A percentile compares a stretch with the other conserved stretches of the same genome.
These are phyloP conservation scores for Spinacia oleracea DNA, from an alignment of 179 eudicot genomes.

Conservation along the genomic window DNA sequence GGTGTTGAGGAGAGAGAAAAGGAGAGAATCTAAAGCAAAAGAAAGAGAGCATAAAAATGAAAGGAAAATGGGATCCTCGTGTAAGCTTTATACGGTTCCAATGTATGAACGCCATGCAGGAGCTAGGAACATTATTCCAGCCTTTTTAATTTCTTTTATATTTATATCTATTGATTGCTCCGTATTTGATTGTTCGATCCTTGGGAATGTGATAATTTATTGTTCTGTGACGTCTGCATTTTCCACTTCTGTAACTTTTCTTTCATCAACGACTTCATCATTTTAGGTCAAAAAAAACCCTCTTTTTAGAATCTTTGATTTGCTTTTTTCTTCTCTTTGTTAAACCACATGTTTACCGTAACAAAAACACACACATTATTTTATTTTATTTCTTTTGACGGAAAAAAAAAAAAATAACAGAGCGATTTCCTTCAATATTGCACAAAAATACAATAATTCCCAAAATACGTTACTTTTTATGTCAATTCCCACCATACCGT, in stretches of 20 bases:
- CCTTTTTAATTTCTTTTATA: background rate
- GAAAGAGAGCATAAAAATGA: slow-evolving; percentile 1
- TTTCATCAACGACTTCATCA: background rate
- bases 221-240: slow-evolving; percentile 3
- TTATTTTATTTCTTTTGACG: too few relatives aligned
- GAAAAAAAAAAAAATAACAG: too few relatives aligned
- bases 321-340: background rate
- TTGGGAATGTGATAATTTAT: background rate
- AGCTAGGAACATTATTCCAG: slow-evolving; percentile 23
- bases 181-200: background rate
- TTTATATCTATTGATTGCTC: background rate
- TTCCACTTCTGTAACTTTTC: background rate
- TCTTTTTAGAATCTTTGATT: background rate
- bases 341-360: too few relatives aligned
- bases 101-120: slow-evolving; percentile 53
- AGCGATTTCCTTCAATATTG: too few relatives aligned
- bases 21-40: slow-evolving; percentile 13
- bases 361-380: too few relatives aligned
- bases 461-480: too few relatives aligned
- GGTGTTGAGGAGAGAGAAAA: slow-evolving; percentile 9
- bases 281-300: background rate
- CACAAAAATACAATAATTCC: too few relatives aligned
- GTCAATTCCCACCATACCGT: too few relatives aligned
- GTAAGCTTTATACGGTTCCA: slow-evolving; percentile 59
- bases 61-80: slow-evolving; percentile 56